phyloP scores from a whole-genome alignment of 2,329 filamentous ascomycete species.

The Cordyceps javanica region DNA sequence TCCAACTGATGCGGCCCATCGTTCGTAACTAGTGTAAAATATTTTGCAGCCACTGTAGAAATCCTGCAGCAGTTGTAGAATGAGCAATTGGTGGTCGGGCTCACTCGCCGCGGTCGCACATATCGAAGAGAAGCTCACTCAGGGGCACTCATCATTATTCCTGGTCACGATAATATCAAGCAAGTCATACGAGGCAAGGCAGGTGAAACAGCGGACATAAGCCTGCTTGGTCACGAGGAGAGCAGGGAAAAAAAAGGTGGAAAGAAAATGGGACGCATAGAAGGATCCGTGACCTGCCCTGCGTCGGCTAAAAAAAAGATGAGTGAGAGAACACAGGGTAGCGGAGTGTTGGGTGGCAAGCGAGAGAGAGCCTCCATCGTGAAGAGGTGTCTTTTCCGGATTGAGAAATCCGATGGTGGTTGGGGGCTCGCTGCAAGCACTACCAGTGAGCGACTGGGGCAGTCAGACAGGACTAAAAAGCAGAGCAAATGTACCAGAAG shows the following conservation, averaged over 20 bases:
- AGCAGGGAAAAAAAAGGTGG: neutral
- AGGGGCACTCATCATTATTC: too few relatives aligned
- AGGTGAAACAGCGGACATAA: neutral
- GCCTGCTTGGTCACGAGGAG: neutral
- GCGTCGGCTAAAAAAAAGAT: slow-evolving; percentile 1
- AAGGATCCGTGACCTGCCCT: neutral
- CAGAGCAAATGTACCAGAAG: neutral
- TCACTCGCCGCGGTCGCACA: neutral
- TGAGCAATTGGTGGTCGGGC: neutral
- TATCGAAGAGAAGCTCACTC: neutral
- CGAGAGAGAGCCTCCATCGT: slow-evolving; percentile 13
- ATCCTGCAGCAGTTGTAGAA: neutral
- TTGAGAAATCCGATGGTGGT: slow-evolving; percentile 15
- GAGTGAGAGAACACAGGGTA: neutral
- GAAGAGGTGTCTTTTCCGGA: slow-evolving; percentile 15
- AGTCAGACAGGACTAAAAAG: neutral
- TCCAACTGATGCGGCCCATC: too few relatives aligned
- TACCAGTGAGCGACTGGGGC: neutral
- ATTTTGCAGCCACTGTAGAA: neutral
- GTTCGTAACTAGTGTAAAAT: neutral
- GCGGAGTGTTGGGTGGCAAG: neutral
- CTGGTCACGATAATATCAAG: neutral
- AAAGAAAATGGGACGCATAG: neutral
- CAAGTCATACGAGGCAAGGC: neutral
- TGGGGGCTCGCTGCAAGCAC: slow-evolving; percentile 2